Evolutionary conservation across 2,329 filamentous ascomycete species (phyloP), one percentile per base, ranked within the genome.

Genomic region (Setomelanomma holmii): DNA sequence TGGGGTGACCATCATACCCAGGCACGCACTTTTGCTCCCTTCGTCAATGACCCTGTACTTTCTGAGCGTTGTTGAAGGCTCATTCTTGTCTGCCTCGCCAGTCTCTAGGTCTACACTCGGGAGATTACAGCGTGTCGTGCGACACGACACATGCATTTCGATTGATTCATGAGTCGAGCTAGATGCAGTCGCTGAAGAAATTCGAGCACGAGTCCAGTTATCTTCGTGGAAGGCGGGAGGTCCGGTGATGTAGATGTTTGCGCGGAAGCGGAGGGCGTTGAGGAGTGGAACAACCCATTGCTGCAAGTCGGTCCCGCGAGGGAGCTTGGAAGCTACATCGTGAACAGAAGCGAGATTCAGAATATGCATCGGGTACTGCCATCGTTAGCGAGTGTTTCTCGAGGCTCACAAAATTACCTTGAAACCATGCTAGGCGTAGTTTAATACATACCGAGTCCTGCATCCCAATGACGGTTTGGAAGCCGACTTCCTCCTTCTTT

Each of bases 241-340:
- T 3, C 88, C 87, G 4, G 85, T 84, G 43, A 90, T 75, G 60
- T 90, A 86, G 27, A 93, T 85, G 63, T 93, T 92, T 33, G 89
- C 83, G 20, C 89, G 82, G 73, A 90, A 92, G 11, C 87, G 82
- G 14, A 82, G 75, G 7, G 84, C 82, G 49, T 88, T 84, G 0
- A 91, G 78, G 22, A 80, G 75, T 22, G 79, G 80, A 81, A 79
- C 69, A 73, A 23, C n/a, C 40, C 49, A 20, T 42, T 44, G 35
- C 30, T 45, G 17, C 45, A 40, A 27, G 10, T n/a, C 36, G 7
- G 27, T 6, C 40, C 80, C 79, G 57, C 80, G 80, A 1, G 81
- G 78, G 6, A 90, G 79, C 40, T 83, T 77, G 2, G 77, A 73
- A 53, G 86, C 84, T 21, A 90, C 79, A 42, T 86, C 81, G 42